Evolutionary conservation across 176 grass and related monocot species (phyloP).

Genomic region (Raddia guianensis): DNA sequence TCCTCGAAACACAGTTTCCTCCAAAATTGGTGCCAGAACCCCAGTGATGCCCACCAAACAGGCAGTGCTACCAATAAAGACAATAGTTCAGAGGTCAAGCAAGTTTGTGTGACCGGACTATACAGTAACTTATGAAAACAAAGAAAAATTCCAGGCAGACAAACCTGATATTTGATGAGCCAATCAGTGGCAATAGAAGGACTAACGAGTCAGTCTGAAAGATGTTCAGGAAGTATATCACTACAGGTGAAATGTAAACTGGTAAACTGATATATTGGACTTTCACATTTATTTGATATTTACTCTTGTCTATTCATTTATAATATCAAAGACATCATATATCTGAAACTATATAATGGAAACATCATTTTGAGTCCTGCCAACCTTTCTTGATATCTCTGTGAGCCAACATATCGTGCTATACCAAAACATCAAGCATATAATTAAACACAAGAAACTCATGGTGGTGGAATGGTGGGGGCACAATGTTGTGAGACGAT

Average conservation of each 20-base stretch:
- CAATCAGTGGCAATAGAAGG: constrained; percentile 83
- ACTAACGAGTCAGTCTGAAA: constrained; percentile 85
- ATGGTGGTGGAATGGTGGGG: too few relatives aligned
- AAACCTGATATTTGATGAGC: constrained; percentile 77
- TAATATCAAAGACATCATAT: background rate
- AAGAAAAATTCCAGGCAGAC: constrained; percentile 7
- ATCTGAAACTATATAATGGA: background rate
- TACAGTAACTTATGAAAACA: constrained; percentile 22
- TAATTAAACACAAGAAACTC: background rate
- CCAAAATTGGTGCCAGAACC: constrained; percentile 84
- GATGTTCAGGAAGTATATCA: constrained; percentile 40
- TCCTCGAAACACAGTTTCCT: constrained; percentile 95
- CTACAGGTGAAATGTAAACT: constrained; percentile 7
- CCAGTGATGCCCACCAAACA: constrained; percentile 85
- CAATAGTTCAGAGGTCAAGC: constrained; percentile 30
- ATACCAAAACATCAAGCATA: background rate
- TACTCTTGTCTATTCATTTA: background rate
- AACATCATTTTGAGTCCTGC: background rate
- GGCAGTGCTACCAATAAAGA: constrained; percentile 56
- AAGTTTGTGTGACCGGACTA: constrained; percentile 18
- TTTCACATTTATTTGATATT: constrained; percentile 17
- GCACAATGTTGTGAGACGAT: too few relatives aligned
- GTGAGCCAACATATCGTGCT: background rate
- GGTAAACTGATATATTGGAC: background rate
- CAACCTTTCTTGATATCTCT: background rate